Conservation (phyloP, 164 flowering plant genomes). For the Sextonia rubra region DNA sequence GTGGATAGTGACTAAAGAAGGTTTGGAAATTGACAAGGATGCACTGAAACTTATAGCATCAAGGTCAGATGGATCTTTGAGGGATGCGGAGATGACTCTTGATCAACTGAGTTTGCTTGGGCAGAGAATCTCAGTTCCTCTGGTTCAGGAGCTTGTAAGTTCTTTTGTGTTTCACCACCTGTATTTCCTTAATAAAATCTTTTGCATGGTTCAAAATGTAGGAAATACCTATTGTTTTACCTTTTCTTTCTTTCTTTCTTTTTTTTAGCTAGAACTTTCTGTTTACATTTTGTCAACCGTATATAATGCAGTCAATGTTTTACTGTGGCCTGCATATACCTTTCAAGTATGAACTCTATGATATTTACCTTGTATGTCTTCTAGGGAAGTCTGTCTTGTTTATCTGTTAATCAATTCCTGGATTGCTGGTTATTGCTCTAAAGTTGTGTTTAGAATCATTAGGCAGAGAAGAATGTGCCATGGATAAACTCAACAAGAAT, state of each 20-base stretch:
- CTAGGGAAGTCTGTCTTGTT: neutral
- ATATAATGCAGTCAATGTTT: neutral
- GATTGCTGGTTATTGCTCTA: neutral
- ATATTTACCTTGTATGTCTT: neutral
- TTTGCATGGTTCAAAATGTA: neutral
- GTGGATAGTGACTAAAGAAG: slow-evolving; percentile 80
- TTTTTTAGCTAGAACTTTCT: neutral
- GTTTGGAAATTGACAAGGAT: slow-evolving; percentile 77
- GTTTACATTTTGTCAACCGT: neutral
- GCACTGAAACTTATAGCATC: slow-evolving; percentile 91
- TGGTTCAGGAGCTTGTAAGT: slow-evolving; percentile 93
- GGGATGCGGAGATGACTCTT: slow-evolving; percentile 98
- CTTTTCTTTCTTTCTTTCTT: too few relatives aligned
- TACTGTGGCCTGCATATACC: neutral
- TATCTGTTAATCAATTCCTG: neutral
- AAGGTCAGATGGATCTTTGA: slow-evolving; percentile 89
- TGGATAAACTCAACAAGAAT: neutral
- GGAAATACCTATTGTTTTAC: too few relatives aligned
- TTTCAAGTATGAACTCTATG: neutral
- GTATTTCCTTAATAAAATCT: neutral
- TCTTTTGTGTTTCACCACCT: slow-evolving; percentile 7
- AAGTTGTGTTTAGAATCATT: neutral
- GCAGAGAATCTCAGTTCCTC: slow-evolving; percentile 71
- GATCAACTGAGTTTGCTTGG: slow-evolving; percentile 97
- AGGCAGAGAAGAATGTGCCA: neutral